Evolutionary conservation across 768 basidiomycete genomes (phyloP).

Genomic region (Lactarius deliciosus): DNA sequence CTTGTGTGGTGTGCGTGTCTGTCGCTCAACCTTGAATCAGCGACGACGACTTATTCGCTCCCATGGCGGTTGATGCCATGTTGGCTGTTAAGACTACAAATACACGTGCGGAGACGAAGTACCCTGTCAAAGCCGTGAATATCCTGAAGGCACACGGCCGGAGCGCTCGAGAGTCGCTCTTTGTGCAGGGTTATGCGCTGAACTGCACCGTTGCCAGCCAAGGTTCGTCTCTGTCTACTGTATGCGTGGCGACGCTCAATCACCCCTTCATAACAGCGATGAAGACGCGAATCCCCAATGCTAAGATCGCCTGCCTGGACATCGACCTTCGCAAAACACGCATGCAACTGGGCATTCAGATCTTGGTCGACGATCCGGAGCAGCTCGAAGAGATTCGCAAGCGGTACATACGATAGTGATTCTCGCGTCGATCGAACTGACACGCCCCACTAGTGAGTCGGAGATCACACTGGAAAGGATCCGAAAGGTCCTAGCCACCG

Average conservation of each 20-base stretch:
- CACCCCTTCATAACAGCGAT: conserved; percentile 59
- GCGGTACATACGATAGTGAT: conserved; percentile 49
- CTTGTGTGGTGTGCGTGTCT: conserved; percentile 3
- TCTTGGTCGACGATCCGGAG: conserved; percentile 93
- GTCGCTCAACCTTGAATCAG: conserved; percentile 42
- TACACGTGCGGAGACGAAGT: conserved; percentile 92
- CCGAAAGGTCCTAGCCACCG: conserved; percentile 91
- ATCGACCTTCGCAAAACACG: conserved; percentile 96
- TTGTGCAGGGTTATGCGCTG: conserved; percentile 93
- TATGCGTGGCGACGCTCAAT: background rate
- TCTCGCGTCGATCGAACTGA: conserved; percentile 15
- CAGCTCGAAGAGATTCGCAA: conserved; percentile 96
- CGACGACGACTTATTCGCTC: conserved; percentile 96
- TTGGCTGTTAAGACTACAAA: conserved; percentile 94
- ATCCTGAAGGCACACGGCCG: conserved; percentile 96
- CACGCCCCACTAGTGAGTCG: conserved; percentile 62
- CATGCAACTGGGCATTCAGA: conserved; percentile 98
- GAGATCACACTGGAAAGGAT: conserved; percentile 96
- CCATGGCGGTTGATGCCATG: conserved; percentile 99
- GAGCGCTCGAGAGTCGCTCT: conserved; percentile 92
- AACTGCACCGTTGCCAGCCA: conserved; percentile 99
- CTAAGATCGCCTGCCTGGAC: conserved; percentile 98
- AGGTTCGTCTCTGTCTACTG: conserved; percentile 53
- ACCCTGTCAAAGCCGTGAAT: conserved; percentile 99
- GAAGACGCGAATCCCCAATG: conserved; percentile 90